phyloP scores from a whole-genome alignment of 2,329 filamentous ascomycete species.

The Beauveria medogensis region DNA sequence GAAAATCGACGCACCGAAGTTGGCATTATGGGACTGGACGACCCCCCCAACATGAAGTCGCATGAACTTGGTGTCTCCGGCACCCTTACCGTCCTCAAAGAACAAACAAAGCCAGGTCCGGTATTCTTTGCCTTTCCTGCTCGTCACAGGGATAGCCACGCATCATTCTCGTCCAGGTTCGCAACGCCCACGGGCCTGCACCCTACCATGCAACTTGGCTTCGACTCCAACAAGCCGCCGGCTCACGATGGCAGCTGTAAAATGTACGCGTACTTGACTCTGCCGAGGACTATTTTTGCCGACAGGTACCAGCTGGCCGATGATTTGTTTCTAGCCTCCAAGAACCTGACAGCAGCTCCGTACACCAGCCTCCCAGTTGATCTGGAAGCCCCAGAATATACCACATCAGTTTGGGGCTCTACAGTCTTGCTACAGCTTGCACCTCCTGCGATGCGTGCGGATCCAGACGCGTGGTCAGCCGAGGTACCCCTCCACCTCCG shows the following conservation, averaged over 20 bases:
- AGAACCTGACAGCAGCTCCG: slow-evolving; percentile 63
- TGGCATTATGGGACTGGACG: slow-evolving; percentile 64
- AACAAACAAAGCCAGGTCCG: slow-evolving; percentile 62
- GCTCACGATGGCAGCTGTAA: slow-evolving; percentile 54
- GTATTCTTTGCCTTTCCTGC: slow-evolving; percentile 79
- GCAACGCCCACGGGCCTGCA: slow-evolving; percentile 71
- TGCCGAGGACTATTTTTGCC: slow-evolving; percentile 73
- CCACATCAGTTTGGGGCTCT: slow-evolving; percentile 69
- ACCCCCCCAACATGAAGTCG: slow-evolving; percentile 48
- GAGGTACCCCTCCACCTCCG: slow-evolving; percentile 79
- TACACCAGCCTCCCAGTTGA: slow-evolving; percentile 72
- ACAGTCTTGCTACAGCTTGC: slow-evolving; percentile 67
- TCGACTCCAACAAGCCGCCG: slow-evolving; percentile 46
- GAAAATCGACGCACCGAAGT: slow-evolving; percentile 61
- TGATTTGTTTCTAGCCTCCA: slow-evolving; percentile 67
- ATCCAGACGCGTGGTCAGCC: slow-evolving; percentile 47
- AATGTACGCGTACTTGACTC: slow-evolving; percentile 71
- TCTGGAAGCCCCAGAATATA: slow-evolving; percentile 83
- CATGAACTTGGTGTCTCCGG: slow-evolving; percentile 75
- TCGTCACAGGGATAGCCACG: slow-evolving; percentile 56
- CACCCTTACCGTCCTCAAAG: slow-evolving; percentile 68
- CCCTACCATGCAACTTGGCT: slow-evolving; percentile 63
- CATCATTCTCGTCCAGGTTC: slow-evolving; percentile 57
- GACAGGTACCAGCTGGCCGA: slow-evolving; percentile 82
- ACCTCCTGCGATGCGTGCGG: slow-evolving; percentile 33